Percentiles rank a stretch among this genome's conserved stretches.
phyloP scores from a whole-genome alignment of 2,329 filamentous ascomycete species.

The Paracoccidioides lutzii region DNA sequence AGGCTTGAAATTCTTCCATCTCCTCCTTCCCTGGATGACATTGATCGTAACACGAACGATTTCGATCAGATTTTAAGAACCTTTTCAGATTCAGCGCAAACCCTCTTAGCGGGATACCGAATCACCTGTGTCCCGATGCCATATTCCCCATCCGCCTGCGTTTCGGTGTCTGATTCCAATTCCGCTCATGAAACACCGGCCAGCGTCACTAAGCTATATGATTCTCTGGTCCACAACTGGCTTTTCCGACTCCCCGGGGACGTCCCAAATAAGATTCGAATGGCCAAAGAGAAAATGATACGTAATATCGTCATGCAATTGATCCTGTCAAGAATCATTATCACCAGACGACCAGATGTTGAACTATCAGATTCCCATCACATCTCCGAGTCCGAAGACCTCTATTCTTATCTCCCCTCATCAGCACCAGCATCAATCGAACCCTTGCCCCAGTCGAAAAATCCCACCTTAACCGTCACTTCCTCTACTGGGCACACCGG shows the following conservation, averaged over 20 bases:
- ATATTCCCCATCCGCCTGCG: constrained; percentile 5
- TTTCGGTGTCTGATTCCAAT: not conserved
- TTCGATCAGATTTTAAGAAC: constrained; percentile 17
- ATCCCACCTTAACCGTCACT: not conserved
- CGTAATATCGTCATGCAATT: constrained; percentile 26
- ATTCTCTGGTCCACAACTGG: constrained; percentile 26
- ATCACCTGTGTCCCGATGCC: constrained; percentile 14
- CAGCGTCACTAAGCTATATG: constrained; percentile 22
- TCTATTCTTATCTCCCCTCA: not conserved
- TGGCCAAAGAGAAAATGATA: constrained; percentile 27
- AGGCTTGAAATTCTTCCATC: constrained; percentile 23
- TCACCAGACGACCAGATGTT: not conserved
- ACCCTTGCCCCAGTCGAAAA: not conserved
- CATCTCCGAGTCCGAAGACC: not conserved
- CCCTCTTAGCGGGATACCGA: constrained; percentile 6
- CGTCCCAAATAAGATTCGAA: constrained; percentile 25
- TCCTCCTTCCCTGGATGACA: constrained; percentile 21
- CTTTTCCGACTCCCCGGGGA: constrained; percentile 20
- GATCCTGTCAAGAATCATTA: constrained; percentile 20
- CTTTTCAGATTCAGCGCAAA: not conserved
- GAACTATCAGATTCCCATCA: not conserved
- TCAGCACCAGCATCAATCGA: not conserved
- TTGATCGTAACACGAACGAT: constrained; percentile 24
- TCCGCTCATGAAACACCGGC: not conserved
- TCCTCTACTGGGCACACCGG: not conserved